These are phyloP conservation scores for Hypoxylon sp. DNA, from an alignment of 2,329 filamentous ascomycete species.

Conservation along the genomic window DNA sequence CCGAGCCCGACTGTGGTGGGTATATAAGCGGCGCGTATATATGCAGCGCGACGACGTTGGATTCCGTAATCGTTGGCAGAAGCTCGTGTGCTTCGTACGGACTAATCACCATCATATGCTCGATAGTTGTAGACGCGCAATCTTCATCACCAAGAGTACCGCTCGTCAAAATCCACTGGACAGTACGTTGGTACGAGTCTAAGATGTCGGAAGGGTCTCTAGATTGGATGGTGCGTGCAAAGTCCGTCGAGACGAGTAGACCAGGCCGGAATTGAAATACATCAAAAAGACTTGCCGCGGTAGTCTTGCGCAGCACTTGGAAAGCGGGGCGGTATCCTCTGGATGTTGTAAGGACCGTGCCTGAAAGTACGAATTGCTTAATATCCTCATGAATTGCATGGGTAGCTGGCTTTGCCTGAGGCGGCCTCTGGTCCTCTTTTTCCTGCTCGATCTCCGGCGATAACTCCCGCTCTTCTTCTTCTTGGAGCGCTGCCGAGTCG, in stretches of 20 bases:
- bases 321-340: constrained; percentile 63
- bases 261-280: constrained; percentile 56
- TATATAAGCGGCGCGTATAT: constrained; percentile 40
- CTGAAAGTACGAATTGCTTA: constrained; percentile 56
- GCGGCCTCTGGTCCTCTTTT: constrained; percentile 61
- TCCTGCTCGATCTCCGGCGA: constrained; percentile 75
- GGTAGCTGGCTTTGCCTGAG: constrained; percentile 53
- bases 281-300: constrained; percentile 56
- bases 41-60: constrained; percentile 38
- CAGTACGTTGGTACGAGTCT: constrained; percentile 41
- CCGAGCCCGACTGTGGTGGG: constrained; percentile 36
- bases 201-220: not conserved
- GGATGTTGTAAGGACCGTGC: constrained; percentile 51
- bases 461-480: constrained; percentile 79
- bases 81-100: constrained; percentile 48
- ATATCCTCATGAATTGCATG: constrained; percentile 65
- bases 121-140: not conserved
- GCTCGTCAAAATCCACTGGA: constrained; percentile 46
- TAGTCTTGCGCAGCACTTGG: constrained; percentile 58
- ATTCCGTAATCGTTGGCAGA: constrained; percentile 30
- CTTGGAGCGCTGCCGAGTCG: constrained; percentile 61
- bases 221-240: constrained; percentile 31
- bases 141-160: not conserved
- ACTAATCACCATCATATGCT: constrained; percentile 48
- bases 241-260: constrained; percentile 43